Evolutionary conservation across 1,139 yeast species (phyloP).

Genomic region (Geotrichum candidum): DNA sequence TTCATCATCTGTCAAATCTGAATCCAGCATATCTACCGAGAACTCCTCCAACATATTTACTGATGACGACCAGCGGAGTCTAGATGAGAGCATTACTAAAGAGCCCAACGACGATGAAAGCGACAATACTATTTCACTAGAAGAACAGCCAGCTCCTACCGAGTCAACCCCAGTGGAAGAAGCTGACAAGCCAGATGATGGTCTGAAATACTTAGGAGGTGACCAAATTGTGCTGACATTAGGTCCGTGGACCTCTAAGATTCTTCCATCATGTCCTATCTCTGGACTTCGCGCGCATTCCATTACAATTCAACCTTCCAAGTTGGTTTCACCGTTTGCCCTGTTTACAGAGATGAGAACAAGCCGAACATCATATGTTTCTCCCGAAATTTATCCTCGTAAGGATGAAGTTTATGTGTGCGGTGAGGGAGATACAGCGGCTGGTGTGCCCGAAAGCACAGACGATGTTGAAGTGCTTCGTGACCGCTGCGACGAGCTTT

Average conservation of each 20-base stretch:
- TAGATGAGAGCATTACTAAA: slow-evolving; percentile 14
- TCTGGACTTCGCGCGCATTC: slow-evolving; percentile 92
- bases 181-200: neutral
- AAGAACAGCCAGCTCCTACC: neutral
- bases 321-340: slow-evolving; percentile 78
- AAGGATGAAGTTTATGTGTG: slow-evolving; percentile 94
- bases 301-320: slow-evolving; percentile 77
- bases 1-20: slow-evolving; percentile 4
- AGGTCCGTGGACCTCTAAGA: slow-evolving; percentile 95
- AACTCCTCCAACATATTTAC: slow-evolving; percentile 13
- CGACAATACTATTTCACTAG: neutral
- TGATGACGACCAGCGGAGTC: slow-evolving; percentile 14
- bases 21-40: slow-evolving; percentile 17
- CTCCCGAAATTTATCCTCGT: slow-evolving; percentile 94
- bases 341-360: slow-evolving; percentile 84
- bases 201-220: slow-evolving; percentile 41
- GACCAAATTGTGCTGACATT: slow-evolving; percentile 75
- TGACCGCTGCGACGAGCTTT: slow-evolving; percentile 82
- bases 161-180: neutral
- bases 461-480: slow-evolving; percentile 88
- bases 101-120: slow-evolving; percentile 4
- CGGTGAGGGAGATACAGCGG: slow-evolving; percentile 93
- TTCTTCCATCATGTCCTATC: slow-evolving; percentile 87
- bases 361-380: slow-evolving; percentile 54
- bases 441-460: slow-evolving; percentile 87